Percentiles rank a stretch among this genome's conserved stretches.
Evolutionary conservation across 345 rosid genomes (phyloP).

Genomic region (Linum lewisii): DNA sequence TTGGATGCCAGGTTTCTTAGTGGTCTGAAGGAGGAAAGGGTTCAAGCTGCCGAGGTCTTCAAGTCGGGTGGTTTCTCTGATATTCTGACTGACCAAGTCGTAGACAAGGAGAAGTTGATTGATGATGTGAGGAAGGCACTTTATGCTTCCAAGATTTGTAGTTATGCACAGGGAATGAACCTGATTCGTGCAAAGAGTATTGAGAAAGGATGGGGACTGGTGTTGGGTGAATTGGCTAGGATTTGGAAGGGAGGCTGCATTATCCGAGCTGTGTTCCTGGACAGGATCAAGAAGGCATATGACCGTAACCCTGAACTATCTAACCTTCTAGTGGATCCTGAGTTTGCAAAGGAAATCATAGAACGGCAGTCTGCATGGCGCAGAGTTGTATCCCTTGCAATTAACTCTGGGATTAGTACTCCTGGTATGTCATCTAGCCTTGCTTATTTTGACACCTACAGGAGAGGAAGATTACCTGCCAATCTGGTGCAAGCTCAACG

Average conservation of each 20-base stretch:
- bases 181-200: conserved; percentile 81
- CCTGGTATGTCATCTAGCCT: conserved; percentile 97
- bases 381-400: conserved; percentile 74
- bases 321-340: conserved; percentile 89
- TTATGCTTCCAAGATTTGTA: conserved; percentile 87
- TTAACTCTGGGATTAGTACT: conserved; percentile 81
- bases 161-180: conserved; percentile 98
- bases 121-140: conserved; percentile 90
- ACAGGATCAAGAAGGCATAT: conserved; percentile 93
- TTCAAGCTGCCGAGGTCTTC: conserved; percentile 79
- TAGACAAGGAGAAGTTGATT: conserved; percentile 71
- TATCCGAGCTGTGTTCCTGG: conserved; percentile 83
- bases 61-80: conserved; percentile 67
- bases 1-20: conserved; percentile 87
- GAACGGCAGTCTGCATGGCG: conserved; percentile 96
- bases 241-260: conserved; percentile 99
- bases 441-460: conserved; percentile 81
- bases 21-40: conserved; percentile 87
- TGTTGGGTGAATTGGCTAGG: conserved; percentile 91
- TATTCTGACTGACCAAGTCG: conserved; percentile 41
- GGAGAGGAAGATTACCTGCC: conserved; percentile 80
- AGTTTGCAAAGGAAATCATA: conserved; percentile 86
- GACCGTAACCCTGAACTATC: conserved; percentile 80
- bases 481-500: conserved; percentile 96
- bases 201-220: conserved; percentile 79